Evolutionary conservation across 495 filamentous ascomycete genomes (phyloP).

Genomic region (Penicillium cataractarum): DNA sequence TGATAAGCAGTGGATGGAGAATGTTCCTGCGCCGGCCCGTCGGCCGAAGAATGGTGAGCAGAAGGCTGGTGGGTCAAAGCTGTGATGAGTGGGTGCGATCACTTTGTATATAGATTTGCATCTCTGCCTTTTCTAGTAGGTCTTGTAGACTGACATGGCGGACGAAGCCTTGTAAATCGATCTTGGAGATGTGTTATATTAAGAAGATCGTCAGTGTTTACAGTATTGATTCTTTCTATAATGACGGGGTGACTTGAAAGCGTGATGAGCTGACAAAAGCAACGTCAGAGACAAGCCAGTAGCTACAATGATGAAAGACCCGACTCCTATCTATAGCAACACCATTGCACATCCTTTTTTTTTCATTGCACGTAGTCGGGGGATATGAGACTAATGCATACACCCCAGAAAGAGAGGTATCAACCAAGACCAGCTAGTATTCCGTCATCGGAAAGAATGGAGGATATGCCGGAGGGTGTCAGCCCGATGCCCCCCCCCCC

Average conservation of each 20-base stretch:
- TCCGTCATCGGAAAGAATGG: conserved; percentile 18
- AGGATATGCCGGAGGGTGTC: neutral
- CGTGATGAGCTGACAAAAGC: neutral
- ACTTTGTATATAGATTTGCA: conserved; percentile 19
- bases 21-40: conserved; percentile 50
- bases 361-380: neutral
- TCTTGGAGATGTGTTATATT: neutral
- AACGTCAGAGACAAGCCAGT: neutral
- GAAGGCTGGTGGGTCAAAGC: conserved; percentile 32
- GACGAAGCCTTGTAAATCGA: neutral
- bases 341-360: conserved; percentile 7
- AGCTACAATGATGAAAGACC: neutral
- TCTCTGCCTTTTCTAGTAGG: neutral
- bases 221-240: conserved; percentile 17
- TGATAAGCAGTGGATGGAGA: conserved; percentile 57
- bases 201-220: neutral
- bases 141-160: neutral
- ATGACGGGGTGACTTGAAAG: conserved; percentile 2
- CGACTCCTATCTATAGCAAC: conserved; percentile 26
- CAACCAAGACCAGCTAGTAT: conserved; percentile 15
- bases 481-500: conserved; percentile 1
- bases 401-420: conserved; percentile 12
- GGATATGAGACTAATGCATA: neutral
- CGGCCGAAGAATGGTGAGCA: conserved; percentile 34
- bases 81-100: conserved; percentile 27